Conservation (phyloP, 768 basidiomycete genomes). For the Mycena venus region DNA sequence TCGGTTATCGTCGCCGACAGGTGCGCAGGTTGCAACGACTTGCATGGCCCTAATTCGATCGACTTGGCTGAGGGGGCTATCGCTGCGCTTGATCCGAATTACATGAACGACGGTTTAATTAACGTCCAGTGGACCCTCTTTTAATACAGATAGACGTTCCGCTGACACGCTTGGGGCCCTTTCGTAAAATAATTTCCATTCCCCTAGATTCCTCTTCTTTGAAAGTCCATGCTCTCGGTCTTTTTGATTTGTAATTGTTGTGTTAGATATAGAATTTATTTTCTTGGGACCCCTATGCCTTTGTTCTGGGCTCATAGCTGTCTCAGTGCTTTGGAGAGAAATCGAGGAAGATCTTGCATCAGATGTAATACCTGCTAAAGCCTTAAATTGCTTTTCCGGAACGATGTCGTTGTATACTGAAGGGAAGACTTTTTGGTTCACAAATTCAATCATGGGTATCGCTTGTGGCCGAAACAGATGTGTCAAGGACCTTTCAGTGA, state of each 20-base stretch:
- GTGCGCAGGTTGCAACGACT: not conserved
- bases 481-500: too few species aligned
- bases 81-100: constrained; percentile 1
- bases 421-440: too few species aligned
- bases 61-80: constrained; percentile 4
- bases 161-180: not conserved
- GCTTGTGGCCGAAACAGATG: too few species aligned
- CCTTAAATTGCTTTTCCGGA: too few species aligned
- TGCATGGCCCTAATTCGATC: not conserved
- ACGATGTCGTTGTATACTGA: too few species aligned
- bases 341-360: too few species aligned
- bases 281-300: not conserved
- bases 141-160: not conserved
- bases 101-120: not conserved
- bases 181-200: not conserved
- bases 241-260: not conserved
- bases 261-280: not conserved
- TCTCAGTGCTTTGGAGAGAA: too few species aligned
- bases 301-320: too few species aligned
- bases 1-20: constrained; percentile 1
- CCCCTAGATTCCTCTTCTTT: not conserved
- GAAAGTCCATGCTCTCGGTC: not conserved
- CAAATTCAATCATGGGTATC: too few species aligned
- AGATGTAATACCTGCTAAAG: too few species aligned
- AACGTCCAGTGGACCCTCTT: constrained; percentile 1